These are phyloP conservation scores for Bruguiera gymnorhiza DNA, from an alignment of 345 rosid genomes.

Conservation along the genomic window DNA sequence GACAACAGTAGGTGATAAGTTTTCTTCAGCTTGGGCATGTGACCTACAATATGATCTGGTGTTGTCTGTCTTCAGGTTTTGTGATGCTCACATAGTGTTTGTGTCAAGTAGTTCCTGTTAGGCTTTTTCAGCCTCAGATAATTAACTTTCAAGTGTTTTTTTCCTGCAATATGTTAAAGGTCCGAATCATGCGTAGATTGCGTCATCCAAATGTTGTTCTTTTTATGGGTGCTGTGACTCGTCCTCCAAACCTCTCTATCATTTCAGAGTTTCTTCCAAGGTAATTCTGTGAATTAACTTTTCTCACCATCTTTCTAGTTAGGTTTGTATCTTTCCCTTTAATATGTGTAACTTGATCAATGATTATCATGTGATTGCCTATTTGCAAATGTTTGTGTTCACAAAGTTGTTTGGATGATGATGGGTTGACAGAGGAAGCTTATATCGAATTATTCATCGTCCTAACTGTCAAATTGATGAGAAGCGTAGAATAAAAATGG, in stretches of 20 bases:
- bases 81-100: too few relatives aligned
- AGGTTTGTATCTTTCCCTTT: neutral
- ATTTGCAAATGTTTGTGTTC: neutral
- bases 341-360: too few relatives aligned
- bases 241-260: slow-evolving; percentile 97
- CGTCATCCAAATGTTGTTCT: slow-evolving; percentile 99
- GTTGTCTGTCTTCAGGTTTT: too few relatives aligned
- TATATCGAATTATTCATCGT: slow-evolving; percentile 87
- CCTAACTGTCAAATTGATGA: slow-evolving; percentile 92
- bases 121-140: slow-evolving; percentile 2
- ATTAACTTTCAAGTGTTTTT: neutral
- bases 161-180: slow-evolving; percentile 41
- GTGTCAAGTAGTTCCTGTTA: neutral
- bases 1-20: too few relatives aligned
- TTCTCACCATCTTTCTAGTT: slow-evolving; percentile 3
- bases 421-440: slow-evolving; percentile 72
- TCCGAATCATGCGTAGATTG: slow-evolving; percentile 95
- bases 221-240: slow-evolving; percentile 98
- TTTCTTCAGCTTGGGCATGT: neutral
- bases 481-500: slow-evolving; percentile 93
- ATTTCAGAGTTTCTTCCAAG: slow-evolving; percentile 97
- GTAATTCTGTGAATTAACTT: slow-evolving; percentile 31
- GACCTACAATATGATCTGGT: neutral
- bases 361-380: neutral
- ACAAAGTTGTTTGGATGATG: slow-evolving; percentile 16